A percentile compares a stretch with the other conserved stretches of the same genome.
Evolutionary conservation across 192 early-diverging fungal genomes (phyloP).

Genomic region (Coemansia sp.): DNA sequence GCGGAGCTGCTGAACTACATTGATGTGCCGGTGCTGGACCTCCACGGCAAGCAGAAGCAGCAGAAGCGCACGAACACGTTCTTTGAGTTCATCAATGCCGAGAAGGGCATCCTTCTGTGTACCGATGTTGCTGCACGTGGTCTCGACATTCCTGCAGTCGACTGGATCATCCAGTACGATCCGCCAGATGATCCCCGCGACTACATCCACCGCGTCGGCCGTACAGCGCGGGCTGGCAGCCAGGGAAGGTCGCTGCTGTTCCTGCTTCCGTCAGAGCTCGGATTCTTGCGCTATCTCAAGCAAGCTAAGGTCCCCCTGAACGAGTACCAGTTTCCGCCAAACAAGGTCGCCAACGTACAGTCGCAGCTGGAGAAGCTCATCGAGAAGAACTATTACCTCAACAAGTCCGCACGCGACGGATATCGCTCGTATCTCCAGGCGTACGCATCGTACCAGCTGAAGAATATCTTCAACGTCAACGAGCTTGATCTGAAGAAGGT

Average conservation of each 20-base stretch:
- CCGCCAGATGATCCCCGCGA: slow-evolving; percentile 99
- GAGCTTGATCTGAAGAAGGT: slow-evolving; percentile 88
- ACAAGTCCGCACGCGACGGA: slow-evolving; percentile 93
- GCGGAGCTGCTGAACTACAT: slow-evolving; percentile 98
- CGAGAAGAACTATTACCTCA: slow-evolving; percentile 97
- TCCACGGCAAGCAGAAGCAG: slow-evolving; percentile 98
- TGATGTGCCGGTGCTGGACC: slow-evolving; percentile 94
- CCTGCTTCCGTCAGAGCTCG: slow-evolving; percentile 89
- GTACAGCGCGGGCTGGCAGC: slow-evolving; percentile 91
- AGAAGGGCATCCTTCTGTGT: slow-evolving; percentile 89
- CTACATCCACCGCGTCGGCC: slow-evolving; percentile 94
- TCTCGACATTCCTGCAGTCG: slow-evolving; percentile 95
- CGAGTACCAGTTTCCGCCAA: slow-evolving; percentile 96
- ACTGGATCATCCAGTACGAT: slow-evolving; percentile 99
- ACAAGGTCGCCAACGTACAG: slow-evolving; percentile 97
- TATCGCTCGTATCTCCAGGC: slow-evolving; percentile 95
- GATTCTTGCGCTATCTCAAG: slow-evolving; percentile 95
- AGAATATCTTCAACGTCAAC: slow-evolving; percentile 94
- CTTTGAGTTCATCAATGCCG: slow-evolving; percentile 97
- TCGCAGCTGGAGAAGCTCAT: slow-evolving; percentile 94
- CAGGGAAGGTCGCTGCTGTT: slow-evolving; percentile 92
- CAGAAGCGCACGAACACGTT: slow-evolving; percentile 98
- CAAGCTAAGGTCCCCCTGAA: slow-evolving; percentile 98
- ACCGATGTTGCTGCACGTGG: slow-evolving; percentile 98
- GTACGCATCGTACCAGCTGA: slow-evolving; percentile 93